phyloP scores from a whole-genome alignment of 225 moss, liverwort and hornwort genomes.

The Antitrichia curtipendula region DNA sequence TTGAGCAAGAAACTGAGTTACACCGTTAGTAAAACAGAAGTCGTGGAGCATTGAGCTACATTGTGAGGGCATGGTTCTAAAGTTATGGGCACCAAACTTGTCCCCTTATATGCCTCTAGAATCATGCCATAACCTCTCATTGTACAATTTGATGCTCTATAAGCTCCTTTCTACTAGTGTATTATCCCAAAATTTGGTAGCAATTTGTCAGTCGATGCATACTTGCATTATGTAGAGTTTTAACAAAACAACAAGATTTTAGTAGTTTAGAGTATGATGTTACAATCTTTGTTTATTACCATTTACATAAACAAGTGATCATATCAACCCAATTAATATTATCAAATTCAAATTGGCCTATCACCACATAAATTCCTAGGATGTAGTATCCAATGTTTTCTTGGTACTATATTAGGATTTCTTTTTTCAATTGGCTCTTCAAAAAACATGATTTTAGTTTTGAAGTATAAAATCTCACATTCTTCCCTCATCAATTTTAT shows the following conservation, averaged over 20 bases:
- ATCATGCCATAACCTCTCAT: not conserved
- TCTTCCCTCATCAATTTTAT: conserved; percentile 12
- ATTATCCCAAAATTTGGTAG: not conserved
- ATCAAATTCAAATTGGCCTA: not conserved
- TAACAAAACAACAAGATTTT: not conserved
- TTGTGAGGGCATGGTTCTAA: not conserved
- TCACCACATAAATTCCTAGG: not conserved
- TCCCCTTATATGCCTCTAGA: too few species aligned
- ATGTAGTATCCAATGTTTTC: not conserved
- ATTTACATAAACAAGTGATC: not conserved
- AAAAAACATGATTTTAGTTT: conserved; percentile 16
- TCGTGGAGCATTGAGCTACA: accelerated
- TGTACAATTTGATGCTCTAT: too few species aligned
- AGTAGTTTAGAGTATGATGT: too few species aligned
- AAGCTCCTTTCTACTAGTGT: too few species aligned
- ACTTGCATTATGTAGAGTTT: accelerated
- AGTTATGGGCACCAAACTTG: not conserved
- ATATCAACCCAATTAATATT: not conserved
- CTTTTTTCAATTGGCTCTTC: not conserved
- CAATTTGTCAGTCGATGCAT: not conserved
- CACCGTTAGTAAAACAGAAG: accelerated
- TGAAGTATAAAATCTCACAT: conserved; percentile 17
- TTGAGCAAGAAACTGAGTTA: too few species aligned
- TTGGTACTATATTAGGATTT: not conserved
- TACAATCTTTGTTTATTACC: not conserved